Percentiles rank a stretch among this genome's conserved stretches.
phyloP scores from a whole-genome alignment of 1,284 basidiomycete genomes.

The Fomitopsis pinicola region DNA sequence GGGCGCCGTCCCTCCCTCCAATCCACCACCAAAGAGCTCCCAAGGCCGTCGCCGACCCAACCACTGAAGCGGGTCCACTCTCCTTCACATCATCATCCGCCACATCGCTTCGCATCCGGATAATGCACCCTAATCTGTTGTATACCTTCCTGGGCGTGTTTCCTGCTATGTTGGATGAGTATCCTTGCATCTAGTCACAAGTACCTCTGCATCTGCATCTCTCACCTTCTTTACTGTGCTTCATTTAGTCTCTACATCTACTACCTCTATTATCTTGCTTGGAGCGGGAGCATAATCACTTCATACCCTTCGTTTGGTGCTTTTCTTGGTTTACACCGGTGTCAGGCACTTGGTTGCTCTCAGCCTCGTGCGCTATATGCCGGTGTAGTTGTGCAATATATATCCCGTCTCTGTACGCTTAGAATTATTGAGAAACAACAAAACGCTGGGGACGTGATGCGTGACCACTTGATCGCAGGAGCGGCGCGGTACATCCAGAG shows the following conservation, averaged over 20 bases:
- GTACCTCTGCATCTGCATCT: not conserved
- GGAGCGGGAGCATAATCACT: not conserved
- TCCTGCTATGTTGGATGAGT: not conserved
- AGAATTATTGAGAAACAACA: too few species aligned
- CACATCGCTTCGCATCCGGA: not conserved
- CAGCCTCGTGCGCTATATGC: too few species aligned
- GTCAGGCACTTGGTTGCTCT: not conserved
- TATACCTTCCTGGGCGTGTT: not conserved
- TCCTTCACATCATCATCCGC: not conserved
- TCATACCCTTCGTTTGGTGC: not conserved
- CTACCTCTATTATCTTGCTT: not conserved
- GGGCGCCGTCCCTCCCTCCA: conserved; percentile 47
- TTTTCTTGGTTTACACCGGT: not conserved
- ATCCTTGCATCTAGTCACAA: not conserved
- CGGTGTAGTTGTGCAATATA: too few species aligned
- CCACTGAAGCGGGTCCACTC: conserved; percentile 22
- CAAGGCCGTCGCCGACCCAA: conserved; percentile 44
- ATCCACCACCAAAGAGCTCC: conserved; percentile 34
- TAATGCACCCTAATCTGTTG: not conserved
- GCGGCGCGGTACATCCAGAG: too few species aligned
- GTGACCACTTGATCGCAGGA: too few species aligned
- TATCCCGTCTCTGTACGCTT: too few species aligned
- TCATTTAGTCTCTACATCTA: not conserved
- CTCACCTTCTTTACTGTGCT: not conserved
- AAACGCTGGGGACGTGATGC: too few species aligned